These are phyloP conservation scores for Claviceps paspali DNA, from an alignment of 2,329 filamentous ascomycete species.

Conservation along the genomic window DNA sequence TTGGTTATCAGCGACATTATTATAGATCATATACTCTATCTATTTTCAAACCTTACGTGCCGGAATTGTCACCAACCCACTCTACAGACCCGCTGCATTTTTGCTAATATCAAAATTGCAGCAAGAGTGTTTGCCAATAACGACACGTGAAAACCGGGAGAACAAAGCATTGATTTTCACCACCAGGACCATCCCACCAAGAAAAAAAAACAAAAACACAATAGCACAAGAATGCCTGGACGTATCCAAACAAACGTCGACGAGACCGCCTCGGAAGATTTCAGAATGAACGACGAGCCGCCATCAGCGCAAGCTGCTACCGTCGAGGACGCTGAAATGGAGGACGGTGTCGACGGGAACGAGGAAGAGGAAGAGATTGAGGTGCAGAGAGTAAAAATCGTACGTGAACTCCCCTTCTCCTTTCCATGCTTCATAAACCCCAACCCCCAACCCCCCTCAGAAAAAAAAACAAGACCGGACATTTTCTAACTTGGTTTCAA, in stretches of 20 bases:
- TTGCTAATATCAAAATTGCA: too few species aligned
- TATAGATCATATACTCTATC: neutral
- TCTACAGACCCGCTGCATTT: neutral
- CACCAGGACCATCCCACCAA: too few species aligned
- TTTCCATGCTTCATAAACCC: too few species aligned
- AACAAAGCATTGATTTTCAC: too few species aligned
- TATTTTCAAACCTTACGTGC: too few species aligned
- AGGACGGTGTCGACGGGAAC: conserved; percentile 13
- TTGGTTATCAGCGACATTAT: neutral
- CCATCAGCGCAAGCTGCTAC: conserved; percentile 21
- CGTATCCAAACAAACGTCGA: conserved; percentile 23
- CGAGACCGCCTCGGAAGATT: conserved; percentile 21
- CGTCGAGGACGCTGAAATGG: conserved; percentile 20
- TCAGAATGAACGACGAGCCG: conserved; percentile 30
- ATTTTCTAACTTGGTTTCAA: conserved; percentile 21
- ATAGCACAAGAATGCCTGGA: conserved; percentile 19
- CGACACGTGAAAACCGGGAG: too few species aligned
- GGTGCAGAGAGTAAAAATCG: conserved; percentile 45
- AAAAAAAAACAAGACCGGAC: neutral
- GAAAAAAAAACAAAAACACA: too few species aligned
- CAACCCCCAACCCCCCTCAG: too few species aligned
- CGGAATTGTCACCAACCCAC: neutral
- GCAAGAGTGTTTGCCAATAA: too few species aligned
- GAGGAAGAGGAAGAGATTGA: conserved; percentile 32
- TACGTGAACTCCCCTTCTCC: conserved; percentile 18